phyloP scores from a whole-genome alignment of 2,329 filamentous ascomycete genomes.

The Neonectria sp. region DNA sequence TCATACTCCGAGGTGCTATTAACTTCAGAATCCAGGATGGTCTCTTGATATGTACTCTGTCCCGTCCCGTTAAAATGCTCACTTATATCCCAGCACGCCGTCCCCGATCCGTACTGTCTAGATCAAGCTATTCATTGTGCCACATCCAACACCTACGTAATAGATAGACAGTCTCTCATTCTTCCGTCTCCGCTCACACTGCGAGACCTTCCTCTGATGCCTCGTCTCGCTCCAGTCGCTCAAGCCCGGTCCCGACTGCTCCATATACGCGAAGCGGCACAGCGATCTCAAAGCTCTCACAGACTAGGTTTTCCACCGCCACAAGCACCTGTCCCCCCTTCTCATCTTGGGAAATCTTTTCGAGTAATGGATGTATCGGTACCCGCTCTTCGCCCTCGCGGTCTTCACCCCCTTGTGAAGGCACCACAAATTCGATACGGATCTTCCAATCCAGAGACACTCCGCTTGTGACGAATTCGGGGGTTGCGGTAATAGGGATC shows the following conservation, averaged over 20 bases:
- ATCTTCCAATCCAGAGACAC: constrained; percentile 91
- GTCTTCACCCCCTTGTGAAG: constrained; percentile 60
- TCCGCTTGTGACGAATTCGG: constrained; percentile 92
- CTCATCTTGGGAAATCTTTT: constrained; percentile 85
- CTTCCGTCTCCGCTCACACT: constrained; percentile 50
- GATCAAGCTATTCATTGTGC: constrained; percentile 27
- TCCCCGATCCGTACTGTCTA: constrained; percentile 23
- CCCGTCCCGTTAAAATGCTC: constrained; percentile 32
- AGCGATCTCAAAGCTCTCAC: constrained; percentile 91
- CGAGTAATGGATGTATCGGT: constrained; percentile 71
- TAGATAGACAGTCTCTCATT: not conserved
- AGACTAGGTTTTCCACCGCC: constrained; percentile 82
- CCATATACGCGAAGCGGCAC: constrained; percentile 89
- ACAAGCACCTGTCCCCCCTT: constrained; percentile 81
- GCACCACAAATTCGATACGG: constrained; percentile 92
- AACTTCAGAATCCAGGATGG: constrained; percentile 28
- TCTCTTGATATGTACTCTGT: constrained; percentile 29
- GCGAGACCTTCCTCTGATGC: constrained; percentile 63
- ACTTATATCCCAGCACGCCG: constrained; percentile 31
- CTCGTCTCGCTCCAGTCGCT: constrained; percentile 70
- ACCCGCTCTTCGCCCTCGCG: constrained; percentile 39
- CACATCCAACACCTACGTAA: constrained; percentile 12
- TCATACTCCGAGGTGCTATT: constrained; percentile 24
- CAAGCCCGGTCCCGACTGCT: constrained; percentile 70
- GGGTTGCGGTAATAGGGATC: constrained; percentile 87